Evolutionary conservation across 768 basidiomycete species (phyloP).

Genomic region (Lentinula detonsa): DNA sequence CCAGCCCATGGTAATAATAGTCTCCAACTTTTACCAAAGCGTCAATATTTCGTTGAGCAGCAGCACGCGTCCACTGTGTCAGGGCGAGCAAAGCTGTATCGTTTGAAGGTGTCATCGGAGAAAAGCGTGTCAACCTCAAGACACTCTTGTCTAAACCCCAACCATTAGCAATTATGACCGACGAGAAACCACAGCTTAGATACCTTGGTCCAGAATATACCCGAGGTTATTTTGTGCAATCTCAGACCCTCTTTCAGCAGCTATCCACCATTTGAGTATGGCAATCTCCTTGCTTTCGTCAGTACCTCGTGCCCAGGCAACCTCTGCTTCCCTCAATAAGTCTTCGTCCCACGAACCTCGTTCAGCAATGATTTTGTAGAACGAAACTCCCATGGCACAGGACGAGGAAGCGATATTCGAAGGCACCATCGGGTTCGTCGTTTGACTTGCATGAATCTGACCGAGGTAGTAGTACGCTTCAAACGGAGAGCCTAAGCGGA

Average conservation of each 20-base stretch:
- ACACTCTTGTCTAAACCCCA: slow-evolving; percentile 56
- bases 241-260: slow-evolving; percentile 89
- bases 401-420: slow-evolving; percentile 56
- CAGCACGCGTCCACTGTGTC: slow-evolving; percentile 92
- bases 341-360: slow-evolving; percentile 86
- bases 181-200: neutral
- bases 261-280: slow-evolving; percentile 91
- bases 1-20: slow-evolving; percentile 91
- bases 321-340: slow-evolving; percentile 74
- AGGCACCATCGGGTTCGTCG: slow-evolving; percentile 36
- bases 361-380: slow-evolving; percentile 90
- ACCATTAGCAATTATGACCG: neutral
- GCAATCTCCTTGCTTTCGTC: slow-evolving; percentile 76
- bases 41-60: slow-evolving; percentile 92
- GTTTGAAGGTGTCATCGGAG: slow-evolving; percentile 69
- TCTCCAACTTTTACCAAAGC: slow-evolving; percentile 97
- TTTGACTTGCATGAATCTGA: slow-evolving; percentile 64
- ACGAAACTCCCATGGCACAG: slow-evolving; percentile 87
- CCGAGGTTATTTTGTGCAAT: slow-evolving; percentile 94
- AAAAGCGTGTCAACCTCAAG: slow-evolving; percentile 60
- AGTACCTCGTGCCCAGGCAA: slow-evolving; percentile 62
- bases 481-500: slow-evolving; percentile 85
- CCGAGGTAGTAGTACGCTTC: slow-evolving; percentile 95
- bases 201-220: slow-evolving; percentile 87
- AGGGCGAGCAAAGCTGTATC: slow-evolving; percentile 80